These are phyloP conservation scores for Podospora tetraspora DNA, from an alignment of 495 filamentous ascomycete genomes.

Conservation along the genomic window DNA sequence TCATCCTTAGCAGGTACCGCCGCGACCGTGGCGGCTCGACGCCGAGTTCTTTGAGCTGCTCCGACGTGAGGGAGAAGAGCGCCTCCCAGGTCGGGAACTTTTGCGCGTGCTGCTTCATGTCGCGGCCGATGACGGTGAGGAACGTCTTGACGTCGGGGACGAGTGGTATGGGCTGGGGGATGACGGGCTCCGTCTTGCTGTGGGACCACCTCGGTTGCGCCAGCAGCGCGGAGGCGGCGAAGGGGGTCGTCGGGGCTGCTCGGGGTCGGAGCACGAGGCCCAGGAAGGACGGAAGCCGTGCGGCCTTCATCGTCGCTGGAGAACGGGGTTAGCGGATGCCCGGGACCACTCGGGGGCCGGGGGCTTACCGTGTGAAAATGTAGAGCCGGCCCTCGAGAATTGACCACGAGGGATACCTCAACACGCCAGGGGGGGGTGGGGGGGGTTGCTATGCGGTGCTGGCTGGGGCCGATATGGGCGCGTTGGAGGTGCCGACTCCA, in stretches of 20 bases:
- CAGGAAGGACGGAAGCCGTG: conserved; percentile 25
- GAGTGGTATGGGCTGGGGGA: conserved; percentile 62
- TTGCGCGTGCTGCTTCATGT: conserved; percentile 67
- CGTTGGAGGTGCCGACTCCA: neutral
- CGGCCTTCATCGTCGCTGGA: conserved; percentile 29
- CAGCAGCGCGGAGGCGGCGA: conserved; percentile 20
- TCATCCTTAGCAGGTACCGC: conserved; percentile 79
- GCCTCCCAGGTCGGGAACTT: conserved; percentile 87
- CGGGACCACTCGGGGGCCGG: neutral
- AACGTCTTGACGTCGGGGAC: conserved; percentile 85
- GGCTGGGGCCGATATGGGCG: neutral
- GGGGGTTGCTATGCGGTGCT: neutral
- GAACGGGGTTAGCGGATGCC: neutral
- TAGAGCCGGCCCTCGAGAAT: conserved; percentile 9
- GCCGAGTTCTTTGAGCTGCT: conserved; percentile 73
- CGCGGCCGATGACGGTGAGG: conserved; percentile 85
- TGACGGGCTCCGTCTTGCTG: conserved; percentile 32
- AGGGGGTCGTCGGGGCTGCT: conserved; percentile 9
- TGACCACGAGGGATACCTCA: neutral
- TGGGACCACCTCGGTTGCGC: conserved; percentile 30
- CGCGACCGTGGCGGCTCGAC: conserved; percentile 78
- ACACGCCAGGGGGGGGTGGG: neutral
- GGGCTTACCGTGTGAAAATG: conserved; percentile 3
- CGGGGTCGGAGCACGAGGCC: conserved; percentile 30
- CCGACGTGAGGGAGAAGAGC: conserved; percentile 71